phyloP scores from a whole-genome alignment of 176 grass and related monocot species.

The Thinopyrum elongatum region DNA sequence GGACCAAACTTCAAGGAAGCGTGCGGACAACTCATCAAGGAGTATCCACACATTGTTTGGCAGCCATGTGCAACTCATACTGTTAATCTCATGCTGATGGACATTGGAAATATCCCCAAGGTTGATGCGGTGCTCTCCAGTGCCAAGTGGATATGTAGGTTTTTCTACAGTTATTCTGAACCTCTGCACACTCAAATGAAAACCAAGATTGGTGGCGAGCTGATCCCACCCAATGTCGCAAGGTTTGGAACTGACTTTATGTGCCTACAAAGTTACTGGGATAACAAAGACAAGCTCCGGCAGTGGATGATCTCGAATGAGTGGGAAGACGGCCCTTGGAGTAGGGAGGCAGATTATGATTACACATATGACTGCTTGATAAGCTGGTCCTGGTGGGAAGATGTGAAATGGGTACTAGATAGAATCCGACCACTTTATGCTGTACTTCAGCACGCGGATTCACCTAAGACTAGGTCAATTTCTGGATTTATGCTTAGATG shows the following conservation, averaged over 20 bases:
- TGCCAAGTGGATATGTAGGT: conserved; percentile 12
- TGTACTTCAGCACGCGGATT: conserved; percentile 9
- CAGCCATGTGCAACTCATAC: background rate
- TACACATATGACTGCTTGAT: conserved; percentile 20
- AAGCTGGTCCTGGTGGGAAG: background rate
- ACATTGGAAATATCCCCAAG: background rate
- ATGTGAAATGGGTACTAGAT: conserved; percentile 15
- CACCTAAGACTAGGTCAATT: background rate
- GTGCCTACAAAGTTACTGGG: conserved; percentile 16
- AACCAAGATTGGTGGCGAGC: background rate
- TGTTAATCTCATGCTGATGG: background rate
- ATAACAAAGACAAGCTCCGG: background rate
- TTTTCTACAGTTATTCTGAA: background rate
- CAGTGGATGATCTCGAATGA: conserved; percentile 22
- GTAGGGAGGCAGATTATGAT: background rate
- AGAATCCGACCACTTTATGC: background rate
- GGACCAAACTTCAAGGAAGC: background rate
- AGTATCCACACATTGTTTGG: background rate
- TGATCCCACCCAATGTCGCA: background rate
- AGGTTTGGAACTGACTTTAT: conserved; percentile 19
- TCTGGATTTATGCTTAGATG: conserved; percentile 24
- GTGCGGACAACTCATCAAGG: background rate
- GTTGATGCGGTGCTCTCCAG: background rate
- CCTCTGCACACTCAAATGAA: background rate
- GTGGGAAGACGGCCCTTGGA: background rate